A percentile compares a stretch with the other conserved stretches of the same genome.
These are phyloP conservation scores for Helicostylum pulchrum DNA, from an alignment of 192 early-diverging fungal species.

Conservation along the genomic window DNA sequence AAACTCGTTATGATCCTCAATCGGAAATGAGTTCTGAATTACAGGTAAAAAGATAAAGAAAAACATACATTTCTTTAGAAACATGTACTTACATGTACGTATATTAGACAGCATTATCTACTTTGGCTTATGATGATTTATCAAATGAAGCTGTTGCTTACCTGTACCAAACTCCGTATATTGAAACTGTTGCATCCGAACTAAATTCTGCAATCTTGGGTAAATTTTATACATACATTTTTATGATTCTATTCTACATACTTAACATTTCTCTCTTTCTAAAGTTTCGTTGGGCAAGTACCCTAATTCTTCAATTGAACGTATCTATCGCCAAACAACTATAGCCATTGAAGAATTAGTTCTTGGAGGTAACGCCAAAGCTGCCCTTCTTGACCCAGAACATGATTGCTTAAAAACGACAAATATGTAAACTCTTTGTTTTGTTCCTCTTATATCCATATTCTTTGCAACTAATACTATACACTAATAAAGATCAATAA, in stretches of 20 bases:
- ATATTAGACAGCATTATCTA: constrained; percentile 9
- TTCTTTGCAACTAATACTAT: too few relatives aligned
- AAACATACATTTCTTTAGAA: neutral
- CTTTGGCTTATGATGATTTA: constrained; percentile 2
- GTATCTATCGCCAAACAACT: constrained; percentile 37
- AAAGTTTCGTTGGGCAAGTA: constrained; percentile 14
- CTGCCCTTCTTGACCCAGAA: constrained; percentile 40
- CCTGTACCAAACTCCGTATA: constrained; percentile 10
- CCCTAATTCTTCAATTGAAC: constrained; percentile 37
- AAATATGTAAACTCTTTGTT: too few relatives aligned
- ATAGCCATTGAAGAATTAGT: constrained; percentile 34
- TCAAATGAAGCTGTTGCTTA: constrained; percentile 6
- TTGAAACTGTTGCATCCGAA: constrained; percentile 57
- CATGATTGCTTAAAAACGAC: neutral
- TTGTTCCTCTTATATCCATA: too few relatives aligned
- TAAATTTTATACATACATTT: constrained; percentile 14
- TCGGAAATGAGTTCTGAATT: constrained; percentile 2
- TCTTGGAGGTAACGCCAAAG: constrained; percentile 31
- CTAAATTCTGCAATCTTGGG: constrained; percentile 65
- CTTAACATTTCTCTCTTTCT: neutral
- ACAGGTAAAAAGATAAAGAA: neutral
- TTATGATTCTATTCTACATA: too few relatives aligned
- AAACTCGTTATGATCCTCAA: constrained; percentile 38
- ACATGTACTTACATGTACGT: neutral
- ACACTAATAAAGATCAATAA: too few relatives aligned